These are phyloP conservation scores for Thalia dealbata DNA, from an alignment of 176 grass and related monocot species.

Conservation along the genomic window DNA sequence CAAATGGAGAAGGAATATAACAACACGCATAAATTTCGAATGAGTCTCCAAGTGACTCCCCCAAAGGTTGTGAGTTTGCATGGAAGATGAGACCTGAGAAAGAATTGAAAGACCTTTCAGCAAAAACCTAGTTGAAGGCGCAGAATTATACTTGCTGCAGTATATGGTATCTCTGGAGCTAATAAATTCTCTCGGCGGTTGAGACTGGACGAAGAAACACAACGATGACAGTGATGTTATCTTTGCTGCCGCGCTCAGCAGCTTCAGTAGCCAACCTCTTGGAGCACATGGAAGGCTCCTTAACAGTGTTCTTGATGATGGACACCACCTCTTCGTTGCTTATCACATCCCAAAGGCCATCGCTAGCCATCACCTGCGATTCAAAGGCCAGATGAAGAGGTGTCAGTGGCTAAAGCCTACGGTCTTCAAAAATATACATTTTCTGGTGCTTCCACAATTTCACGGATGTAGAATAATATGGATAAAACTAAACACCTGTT, in stretches of 20 bases:
- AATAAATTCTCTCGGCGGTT: conserved; percentile 80
- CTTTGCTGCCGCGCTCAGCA: conserved; percentile 64
- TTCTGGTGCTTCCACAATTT: not conserved
- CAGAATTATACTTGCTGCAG: too few relatives aligned
- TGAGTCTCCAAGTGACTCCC: too few relatives aligned
- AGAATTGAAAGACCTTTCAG: too few relatives aligned
- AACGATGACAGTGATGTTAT: conserved; percentile 88
- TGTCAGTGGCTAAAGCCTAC: not conserved
- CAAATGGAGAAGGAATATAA: too few relatives aligned
- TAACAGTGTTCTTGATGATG: conserved; percentile 89
- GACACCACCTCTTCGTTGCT: conserved; percentile 84
- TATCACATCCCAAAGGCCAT: conserved; percentile 77
- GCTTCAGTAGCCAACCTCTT: conserved; percentile 81
- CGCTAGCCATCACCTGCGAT: conserved; percentile 73
- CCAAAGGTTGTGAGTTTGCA: too few relatives aligned
- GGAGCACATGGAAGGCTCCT: conserved; percentile 85
- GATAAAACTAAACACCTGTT: too few relatives aligned
- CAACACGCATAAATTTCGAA: too few relatives aligned
- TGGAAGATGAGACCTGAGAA: too few relatives aligned
- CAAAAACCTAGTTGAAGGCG: too few relatives aligned
- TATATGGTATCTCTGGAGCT: too few relatives aligned
- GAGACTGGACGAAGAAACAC: conserved; percentile 81
- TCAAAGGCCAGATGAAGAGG: not conserved
- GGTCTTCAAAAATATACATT: not conserved
- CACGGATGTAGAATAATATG: too few relatives aligned